These are phyloP conservation scores for Hirschioporus abietinus DNA, from an alignment of 768 basidiomycete genomes.

Conservation along the genomic window DNA sequence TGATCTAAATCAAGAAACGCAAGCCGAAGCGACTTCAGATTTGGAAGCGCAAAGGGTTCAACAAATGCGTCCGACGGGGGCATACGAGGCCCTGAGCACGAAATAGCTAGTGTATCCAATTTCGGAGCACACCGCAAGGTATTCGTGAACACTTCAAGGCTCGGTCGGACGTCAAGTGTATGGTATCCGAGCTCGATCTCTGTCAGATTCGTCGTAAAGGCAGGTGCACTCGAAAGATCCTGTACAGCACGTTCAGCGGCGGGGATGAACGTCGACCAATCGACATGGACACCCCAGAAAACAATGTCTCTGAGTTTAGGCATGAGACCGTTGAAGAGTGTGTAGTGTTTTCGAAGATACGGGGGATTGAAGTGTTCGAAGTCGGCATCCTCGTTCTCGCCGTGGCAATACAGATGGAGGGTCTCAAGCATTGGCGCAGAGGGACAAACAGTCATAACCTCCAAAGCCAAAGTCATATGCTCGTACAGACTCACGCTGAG, in stretches of 20 bases:
- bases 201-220: conserved; percentile 38
- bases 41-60: conserved; percentile 17
- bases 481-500: conserved; percentile 40
- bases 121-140: conserved; percentile 51
- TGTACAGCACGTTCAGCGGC: conserved; percentile 13
- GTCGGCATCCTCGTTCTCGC: conserved; percentile 36
- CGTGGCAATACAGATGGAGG: conserved; percentile 53
- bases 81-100: conserved; percentile 47
- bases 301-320: conserved; percentile 45
- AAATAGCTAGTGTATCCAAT: conserved; percentile 47
- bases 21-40: conserved; percentile 26
- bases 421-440: conserved; percentile 49
- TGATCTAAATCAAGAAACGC: conserved; percentile 27
- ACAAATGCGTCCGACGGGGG: conserved; percentile 4
- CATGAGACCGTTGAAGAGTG: conserved; percentile 47
- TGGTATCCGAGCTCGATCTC: conserved; percentile 62
- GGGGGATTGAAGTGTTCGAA: conserved; percentile 34
- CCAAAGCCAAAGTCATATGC: conserved; percentile 41
- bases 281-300: conserved; percentile 68
- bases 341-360: conserved; percentile 35
- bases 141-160: conserved; percentile 44
- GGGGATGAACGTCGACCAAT: conserved; percentile 45
- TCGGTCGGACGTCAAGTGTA: conserved; percentile 55
- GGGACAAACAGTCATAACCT: conserved; percentile 35
- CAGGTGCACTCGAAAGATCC: background rate